Conservation (phyloP, 2,329 filamentous ascomycete species). For the Ophiostoma perfectum region DNA sequence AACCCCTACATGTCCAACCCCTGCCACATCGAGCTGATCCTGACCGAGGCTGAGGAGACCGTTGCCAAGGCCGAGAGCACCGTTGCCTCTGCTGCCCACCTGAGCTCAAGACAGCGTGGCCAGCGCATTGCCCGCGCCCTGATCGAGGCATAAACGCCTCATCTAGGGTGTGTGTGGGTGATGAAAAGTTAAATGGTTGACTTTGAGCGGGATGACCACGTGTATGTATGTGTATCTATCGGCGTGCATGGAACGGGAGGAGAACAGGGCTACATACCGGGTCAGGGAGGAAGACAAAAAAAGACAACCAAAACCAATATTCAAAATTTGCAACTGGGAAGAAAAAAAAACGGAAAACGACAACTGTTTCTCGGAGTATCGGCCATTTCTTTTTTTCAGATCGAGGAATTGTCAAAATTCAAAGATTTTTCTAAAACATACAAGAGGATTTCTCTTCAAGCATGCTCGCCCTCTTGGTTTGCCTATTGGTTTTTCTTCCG, state of each 20-base stretch:
- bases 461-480: background rate
- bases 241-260: constrained; percentile 17
- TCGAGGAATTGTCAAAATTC: constrained; percentile 8
- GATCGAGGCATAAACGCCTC: constrained; percentile 50
- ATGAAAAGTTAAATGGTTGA: constrained; percentile 5
- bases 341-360: constrained; percentile 4
- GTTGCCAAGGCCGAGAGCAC: constrained; percentile 80
- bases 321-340: constrained; percentile 7
- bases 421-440: background rate
- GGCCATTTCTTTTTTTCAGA: constrained; percentile 15
- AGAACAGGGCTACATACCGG: constrained; percentile 10
- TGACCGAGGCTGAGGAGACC: constrained; percentile 94
- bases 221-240: constrained; percentile 17
- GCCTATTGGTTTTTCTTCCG: background rate
- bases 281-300: background rate
- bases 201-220: constrained; percentile 5
- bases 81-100: constrained; percentile 60
- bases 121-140: constrained; percentile 58
- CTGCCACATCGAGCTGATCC: constrained; percentile 99
- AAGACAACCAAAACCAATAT: constrained; percentile 9
- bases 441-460: background rate
- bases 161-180: constrained; percentile 1
- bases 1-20: constrained; percentile 99
- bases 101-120: constrained; percentile 91
- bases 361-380: constrained; percentile 13